Evolutionary conservation across 371 early-diverging fungal genomes (phyloP).

Genomic region (Mucor lusitanicus): DNA sequence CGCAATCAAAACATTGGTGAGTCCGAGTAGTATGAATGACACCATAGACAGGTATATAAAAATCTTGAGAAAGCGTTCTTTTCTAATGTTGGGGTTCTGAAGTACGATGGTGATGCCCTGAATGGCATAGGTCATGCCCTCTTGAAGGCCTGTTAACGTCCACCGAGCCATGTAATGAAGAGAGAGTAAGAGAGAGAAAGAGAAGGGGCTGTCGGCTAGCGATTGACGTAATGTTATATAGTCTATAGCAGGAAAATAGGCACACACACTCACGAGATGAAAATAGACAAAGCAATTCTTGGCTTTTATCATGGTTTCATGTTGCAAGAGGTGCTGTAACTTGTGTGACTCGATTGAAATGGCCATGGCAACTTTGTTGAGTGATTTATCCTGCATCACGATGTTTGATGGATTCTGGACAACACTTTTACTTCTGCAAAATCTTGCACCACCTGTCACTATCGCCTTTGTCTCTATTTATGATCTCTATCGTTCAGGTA

Average conservation of each 20-base stretch:
- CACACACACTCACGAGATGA: background rate
- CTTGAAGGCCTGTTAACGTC: slow-evolving; percentile 37
- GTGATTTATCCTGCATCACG: no score
- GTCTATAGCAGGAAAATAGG: background rate
- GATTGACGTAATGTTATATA: no score
- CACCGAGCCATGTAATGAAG: slow-evolving; percentile 32
- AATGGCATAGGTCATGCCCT: slow-evolving; percentile 52
- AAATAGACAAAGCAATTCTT: background rate
- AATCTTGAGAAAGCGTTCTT: slow-evolving; percentile 49
- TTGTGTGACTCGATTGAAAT: background rate
- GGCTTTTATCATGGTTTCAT: background rate
- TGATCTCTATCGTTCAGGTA: no score
- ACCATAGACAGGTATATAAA: slow-evolving; percentile 50
- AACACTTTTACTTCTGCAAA: no score
- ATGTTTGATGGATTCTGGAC: no score
- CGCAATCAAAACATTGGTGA: slow-evolving; percentile 43
- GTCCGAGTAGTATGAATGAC: slow-evolving; percentile 46
- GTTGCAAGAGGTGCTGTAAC: background rate
- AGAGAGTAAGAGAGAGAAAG: background rate
- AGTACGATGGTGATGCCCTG: slow-evolving; percentile 50
- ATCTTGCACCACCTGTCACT: no score
- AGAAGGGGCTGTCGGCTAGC: background rate
- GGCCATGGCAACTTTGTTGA: background rate
- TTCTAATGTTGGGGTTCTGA: slow-evolving; percentile 53
- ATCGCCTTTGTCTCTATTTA: no score